Base-by-base conservation (phyloP, 2,329 filamentous ascomycete species). In the Thermochaetoides dissita region DNA sequence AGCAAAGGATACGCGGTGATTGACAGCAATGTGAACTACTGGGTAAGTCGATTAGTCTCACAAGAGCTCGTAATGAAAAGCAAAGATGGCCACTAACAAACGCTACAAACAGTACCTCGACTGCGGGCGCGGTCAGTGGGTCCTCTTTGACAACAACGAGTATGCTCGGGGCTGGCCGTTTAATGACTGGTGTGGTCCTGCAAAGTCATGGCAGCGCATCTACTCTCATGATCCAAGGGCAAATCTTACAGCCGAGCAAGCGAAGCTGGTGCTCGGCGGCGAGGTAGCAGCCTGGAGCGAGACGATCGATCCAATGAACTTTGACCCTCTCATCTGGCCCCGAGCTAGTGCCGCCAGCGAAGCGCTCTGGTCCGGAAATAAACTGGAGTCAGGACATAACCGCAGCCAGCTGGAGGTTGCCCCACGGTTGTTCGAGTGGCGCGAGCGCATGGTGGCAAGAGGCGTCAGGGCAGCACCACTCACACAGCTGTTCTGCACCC, bases 231-330 rank as follows among this genome's bases (percentile, higher is more conserved):
- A 94, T 56, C 86, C 86, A 0, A 64, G 78, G 3, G 68, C 64
- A 3, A 74, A 74, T 37, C 67, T 94, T 5, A 72, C 79, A 0
- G 62, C 61, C 8, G 68, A 77, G 28, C 60, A 76, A 36, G 73
- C 76, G 28, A 69, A 79, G 55, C 71, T 84, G 9, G 79, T 94
- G 3, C 59, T 91, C 7, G 87, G 87, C 36, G 87, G 85, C 28
- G 87, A 94, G 63, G 76, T 81, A 10, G 81, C 84, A 43, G 73
- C 86, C 44, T 94, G 85, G 85, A 74, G 72, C 49, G 87, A 94
- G 64, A 81, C 80, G n/a, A 69, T 73, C 47, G 87, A 94, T 59
- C 63, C 74, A 3, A 64, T 76, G n/a, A 87, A 80, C 57, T 58
- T 94, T 10, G 84, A 94, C 62, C 65, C 65, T 32, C 76, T 84